Evolutionary conservation across 306 rosid genomes (phyloP).

Genomic region (Cicer judaicum): DNA sequence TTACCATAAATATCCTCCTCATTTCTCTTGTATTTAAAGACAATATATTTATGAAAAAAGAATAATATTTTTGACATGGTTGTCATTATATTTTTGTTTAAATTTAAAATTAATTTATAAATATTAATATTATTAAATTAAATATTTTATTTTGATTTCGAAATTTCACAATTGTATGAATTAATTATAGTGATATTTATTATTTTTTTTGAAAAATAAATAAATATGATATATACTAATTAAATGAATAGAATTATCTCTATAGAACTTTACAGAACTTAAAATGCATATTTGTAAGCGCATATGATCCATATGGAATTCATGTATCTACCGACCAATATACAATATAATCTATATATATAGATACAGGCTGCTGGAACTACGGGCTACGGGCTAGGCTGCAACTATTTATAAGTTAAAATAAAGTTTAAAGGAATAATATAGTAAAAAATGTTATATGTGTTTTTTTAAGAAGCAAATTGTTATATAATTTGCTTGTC

Average conservation of each 20-base stretch:
- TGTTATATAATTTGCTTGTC: neutral
- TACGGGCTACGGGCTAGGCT: neutral
- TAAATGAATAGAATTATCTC: neutral
- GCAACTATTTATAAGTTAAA: neutral
- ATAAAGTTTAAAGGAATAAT: neutral
- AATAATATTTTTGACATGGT: too few species aligned
- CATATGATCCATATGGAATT: slow-evolving; percentile 34
- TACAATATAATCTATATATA: neutral
- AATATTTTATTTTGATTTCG: too few species aligned
- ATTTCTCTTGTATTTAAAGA: too few species aligned
- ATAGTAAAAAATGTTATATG: neutral
- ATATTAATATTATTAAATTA: too few species aligned
- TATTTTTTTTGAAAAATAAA: too few species aligned
- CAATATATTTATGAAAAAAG: too few species aligned
- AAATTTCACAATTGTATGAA: too few species aligned
- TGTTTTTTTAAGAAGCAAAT: neutral
- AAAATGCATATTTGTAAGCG: neutral
- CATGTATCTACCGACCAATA: slow-evolving; percentile 25
- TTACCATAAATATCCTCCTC: too few species aligned
- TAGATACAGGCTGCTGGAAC: slow-evolving; percentile 1
- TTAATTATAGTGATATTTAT: too few species aligned
- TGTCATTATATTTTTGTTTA: too few species aligned
- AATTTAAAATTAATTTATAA: too few species aligned
- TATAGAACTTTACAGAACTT: neutral
- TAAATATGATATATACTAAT: neutral